phyloP scores from a whole-genome alignment of 805 yeast species.

The Kodamaea neixiangensis region DNA sequence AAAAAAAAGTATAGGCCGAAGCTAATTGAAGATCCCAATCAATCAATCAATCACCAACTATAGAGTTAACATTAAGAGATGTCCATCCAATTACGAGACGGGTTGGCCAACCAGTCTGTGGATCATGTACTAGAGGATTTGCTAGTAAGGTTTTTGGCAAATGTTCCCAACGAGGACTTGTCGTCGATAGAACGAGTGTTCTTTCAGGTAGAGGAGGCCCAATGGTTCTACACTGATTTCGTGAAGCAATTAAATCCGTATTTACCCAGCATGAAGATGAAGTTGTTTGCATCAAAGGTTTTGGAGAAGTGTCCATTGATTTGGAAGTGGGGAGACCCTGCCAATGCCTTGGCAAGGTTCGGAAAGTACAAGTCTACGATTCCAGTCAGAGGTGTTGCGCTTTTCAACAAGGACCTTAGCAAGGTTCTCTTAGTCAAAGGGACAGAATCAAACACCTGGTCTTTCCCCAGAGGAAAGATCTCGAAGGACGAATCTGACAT shows the following conservation, averaged over 20 bases:
- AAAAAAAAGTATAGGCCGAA: conserved; percentile 9
- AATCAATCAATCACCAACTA: conserved; percentile 5
- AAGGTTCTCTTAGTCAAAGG: conserved; percentile 83
- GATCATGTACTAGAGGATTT: conserved; percentile 83
- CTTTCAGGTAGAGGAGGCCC: conserved; percentile 97
- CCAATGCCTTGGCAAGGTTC: conserved; percentile 75
- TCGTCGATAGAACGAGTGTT: conserved; percentile 77
- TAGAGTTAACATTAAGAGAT: conserved; percentile 25
- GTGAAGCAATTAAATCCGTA: conserved; percentile 69
- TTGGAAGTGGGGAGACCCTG: conserved; percentile 85
- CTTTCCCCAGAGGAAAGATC: conserved; percentile 96
- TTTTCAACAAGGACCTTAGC: conserved; percentile 68
- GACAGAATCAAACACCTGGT: conserved; percentile 78
- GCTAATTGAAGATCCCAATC: conserved; percentile 4
- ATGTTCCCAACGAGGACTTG: conserved; percentile 89
- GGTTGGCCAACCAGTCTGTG: conserved; percentile 62
- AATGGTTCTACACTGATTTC: conserved; percentile 94
- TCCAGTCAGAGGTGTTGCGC: conserved; percentile 95
- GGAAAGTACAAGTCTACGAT: conserved; percentile 83
- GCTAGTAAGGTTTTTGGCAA: conserved; percentile 84
- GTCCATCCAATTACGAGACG: conserved; percentile 60
- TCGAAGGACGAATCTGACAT: conserved; percentile 89
- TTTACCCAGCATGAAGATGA: conserved; percentile 77
- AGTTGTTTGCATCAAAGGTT: conserved; percentile 67
- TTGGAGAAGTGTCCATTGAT: conserved; percentile 70